Evolutionary conservation across 2,329 filamentous ascomycete genomes (phyloP).

Genomic region (Hypoxylon sp.): DNA sequence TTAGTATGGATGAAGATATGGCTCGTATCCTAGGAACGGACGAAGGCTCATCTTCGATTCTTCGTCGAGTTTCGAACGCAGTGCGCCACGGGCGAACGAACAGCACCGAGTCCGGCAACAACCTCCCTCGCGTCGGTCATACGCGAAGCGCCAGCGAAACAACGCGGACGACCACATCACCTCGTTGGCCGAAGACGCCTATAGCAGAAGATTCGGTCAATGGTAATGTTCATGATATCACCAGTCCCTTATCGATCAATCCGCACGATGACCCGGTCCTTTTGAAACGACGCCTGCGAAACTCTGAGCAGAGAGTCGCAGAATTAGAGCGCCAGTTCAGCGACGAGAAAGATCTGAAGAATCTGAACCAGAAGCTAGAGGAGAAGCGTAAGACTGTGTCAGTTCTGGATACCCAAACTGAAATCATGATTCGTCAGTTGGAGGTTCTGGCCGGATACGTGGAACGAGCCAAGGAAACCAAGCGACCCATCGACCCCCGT

Average conservation of each 20-base stretch:
- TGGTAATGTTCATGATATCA: slow-evolving; percentile 69
- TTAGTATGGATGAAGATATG: slow-evolving; percentile 96
- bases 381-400: slow-evolving; percentile 98
- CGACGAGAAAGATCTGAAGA: slow-evolving; percentile 74
- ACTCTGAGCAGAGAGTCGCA: slow-evolving; percentile 84
- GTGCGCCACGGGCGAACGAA: slow-evolving; percentile 92
- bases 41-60: slow-evolving; percentile 80
- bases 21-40: slow-evolving; percentile 86
- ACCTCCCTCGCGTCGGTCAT: slow-evolving; percentile 62
- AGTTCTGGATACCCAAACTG: slow-evolving; percentile 91
- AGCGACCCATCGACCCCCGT: slow-evolving; percentile 81
- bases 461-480: slow-evolving; percentile 85
- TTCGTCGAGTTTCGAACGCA: slow-evolving; percentile 91
- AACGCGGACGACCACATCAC: slow-evolving; percentile 72
- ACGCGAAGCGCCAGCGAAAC: slow-evolving; percentile 75
- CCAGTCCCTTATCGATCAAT: slow-evolving; percentile 76
- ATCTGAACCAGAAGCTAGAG: slow-evolving; percentile 85
- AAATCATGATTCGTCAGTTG: slow-evolving; percentile 93
- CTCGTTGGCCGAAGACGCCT: slow-evolving; percentile 78
- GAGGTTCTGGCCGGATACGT: slow-evolving; percentile 91
- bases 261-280: slow-evolving; percentile 72
- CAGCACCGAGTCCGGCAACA: slow-evolving; percentile 73
- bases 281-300: slow-evolving; percentile 81
- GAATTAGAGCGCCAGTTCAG: slow-evolving; percentile 86
- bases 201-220: slow-evolving; percentile 66